Evolutionary conservation across 1,284 basidiomycete genomes (phyloP), one percentile per base, ranked within the genome.

Genomic region (Inonotus hispidus): DNA sequence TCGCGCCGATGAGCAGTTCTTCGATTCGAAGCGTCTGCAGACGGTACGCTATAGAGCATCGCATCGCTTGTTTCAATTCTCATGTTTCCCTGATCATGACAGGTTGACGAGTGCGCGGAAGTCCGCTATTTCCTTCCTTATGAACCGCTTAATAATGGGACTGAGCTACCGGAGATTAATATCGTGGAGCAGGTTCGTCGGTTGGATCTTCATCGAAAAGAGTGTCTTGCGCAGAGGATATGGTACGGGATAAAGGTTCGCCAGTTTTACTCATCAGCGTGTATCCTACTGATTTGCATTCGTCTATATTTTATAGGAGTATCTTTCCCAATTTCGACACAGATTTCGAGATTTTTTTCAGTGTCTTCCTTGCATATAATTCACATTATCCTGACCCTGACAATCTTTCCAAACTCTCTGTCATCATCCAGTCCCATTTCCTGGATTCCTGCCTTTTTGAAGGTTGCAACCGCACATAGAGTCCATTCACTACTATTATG

Each of bases 31-130:
- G 14, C 56, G 56, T 38, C 46, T 57, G 16, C 56, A 57, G 23
- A 57, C 56, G n/a, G 56, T 57, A 8, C 16, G 56, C 19, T 32
- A 8, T 32, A 8, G 13, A 6, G 6, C 21, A 14, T 32, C 32
- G 19, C 35, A 14, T 38, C 21, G 23, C 52, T 35, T 37, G 10
- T 23, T 38, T 14, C 8, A 16, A 25, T 27, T 16, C 27, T 45
- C n/a, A 8, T 56, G 35, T 46, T 10, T 46, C n/a, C n/a, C 46
- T 19, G 46, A 19, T 19, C 23, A n/a, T 21, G 25, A n/a, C 25
- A 56, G 55, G 45, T 56, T 27, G 55, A 56, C 6, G 55, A 56
- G 19, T n/a, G 25, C 25, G 45, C 21, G 23, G 55, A 56, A 45
- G 39, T 56, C 10, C n/a, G 2, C 25, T 56, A 29, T 25, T 56